These are phyloP conservation scores for Aspergillus carlsbadensis DNA, from an alignment of 495 filamentous ascomycete genomes.

Conservation along the genomic window DNA sequence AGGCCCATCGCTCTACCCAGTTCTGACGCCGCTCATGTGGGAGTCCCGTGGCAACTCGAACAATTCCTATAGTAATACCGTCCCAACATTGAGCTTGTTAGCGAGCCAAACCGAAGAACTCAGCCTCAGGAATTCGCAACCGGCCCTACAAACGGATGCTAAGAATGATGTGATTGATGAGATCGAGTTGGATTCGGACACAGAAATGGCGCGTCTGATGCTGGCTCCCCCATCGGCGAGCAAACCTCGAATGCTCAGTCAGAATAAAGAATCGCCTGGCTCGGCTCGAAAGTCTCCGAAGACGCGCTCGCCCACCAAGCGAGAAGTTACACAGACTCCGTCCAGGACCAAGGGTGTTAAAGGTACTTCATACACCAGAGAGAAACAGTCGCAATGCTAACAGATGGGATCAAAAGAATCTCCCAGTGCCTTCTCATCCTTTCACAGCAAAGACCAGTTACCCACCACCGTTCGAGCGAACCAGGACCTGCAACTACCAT, in stretches of 20 bases:
- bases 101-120: slow-evolving; percentile 8
- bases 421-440: slow-evolving; percentile 27
- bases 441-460: slow-evolving; percentile 15
- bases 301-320: slow-evolving; percentile 28
- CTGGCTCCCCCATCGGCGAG: slow-evolving; percentile 51
- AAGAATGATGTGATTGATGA: slow-evolving; percentile 18
- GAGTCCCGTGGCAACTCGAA: slow-evolving; percentile 18
- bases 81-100: background rate
- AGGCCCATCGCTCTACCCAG: slow-evolving; percentile 36
- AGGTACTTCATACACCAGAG: slow-evolving; percentile 20
- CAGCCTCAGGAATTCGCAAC: slow-evolving; percentile 14
- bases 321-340: slow-evolving; percentile 18
- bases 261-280: slow-evolving; percentile 21
- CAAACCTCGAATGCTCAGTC: slow-evolving; percentile 49
- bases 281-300: slow-evolving; percentile 19
- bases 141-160: background rate
- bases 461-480: slow-evolving; percentile 25
- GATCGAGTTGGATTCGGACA: slow-evolving; percentile 27
- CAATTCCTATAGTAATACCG: background rate
- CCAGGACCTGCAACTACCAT: slow-evolving; percentile 20
- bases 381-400: background rate
- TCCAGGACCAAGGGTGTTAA: slow-evolving; percentile 11
- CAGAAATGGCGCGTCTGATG: slow-evolving; percentile 57
- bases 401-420: slow-evolving; percentile 23
- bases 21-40: slow-evolving; percentile 29